Evolutionary conservation across 2,329 filamentous ascomycete species (phyloP), one percentile per base, ranked within the genome.

Genomic region (Dissoconium aciculare): DNA sequence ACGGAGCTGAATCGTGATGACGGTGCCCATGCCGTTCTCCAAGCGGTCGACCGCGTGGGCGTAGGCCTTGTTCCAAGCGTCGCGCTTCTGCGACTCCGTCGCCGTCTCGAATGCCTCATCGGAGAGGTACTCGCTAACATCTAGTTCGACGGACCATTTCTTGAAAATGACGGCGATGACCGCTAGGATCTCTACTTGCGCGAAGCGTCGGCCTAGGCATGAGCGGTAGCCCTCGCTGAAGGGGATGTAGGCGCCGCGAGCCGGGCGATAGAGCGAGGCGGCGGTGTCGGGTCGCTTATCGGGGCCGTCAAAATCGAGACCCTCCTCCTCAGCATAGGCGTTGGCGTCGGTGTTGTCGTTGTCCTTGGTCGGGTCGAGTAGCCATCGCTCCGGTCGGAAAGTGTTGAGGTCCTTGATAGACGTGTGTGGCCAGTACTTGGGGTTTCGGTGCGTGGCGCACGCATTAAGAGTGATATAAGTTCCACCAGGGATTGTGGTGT

Each of bases 311-410:
- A 69, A 56, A 26, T 50, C 50, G 17, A 47, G 37, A 13, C 41
- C 45, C 16, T 45, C 41, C 28, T 52, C 45, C 15, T 39, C 54
- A 2, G 57, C 55, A 10, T 46, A 49, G 13, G 56, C 53, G 14
- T 45, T 36, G 13, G 48, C 50, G 5, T 33, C 39, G 16, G 33
- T 33, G 12, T 27, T 30, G 21, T 39, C 27, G 11, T 30, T 26
- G 9, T 38, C 31, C 5, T 45, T 41, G 13, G 39, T 33, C 5
- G 43, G 38, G 30, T 59, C 50, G 13, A 54, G 33, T 10, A 81
- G 68, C 80, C 81, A 85, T 26, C 80, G 67, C 52, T 81, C 74
- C 0, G 80, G 78, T 28, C 71, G 60, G 53, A 74, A 87, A 35
- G 78, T 68, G 31, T 75, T 62, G 1, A 80, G 54, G 43, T 85